Evolutionary conservation across 768 basidiomycete species (phyloP).

Genomic region (Nevesoporus exiguus): DNA sequence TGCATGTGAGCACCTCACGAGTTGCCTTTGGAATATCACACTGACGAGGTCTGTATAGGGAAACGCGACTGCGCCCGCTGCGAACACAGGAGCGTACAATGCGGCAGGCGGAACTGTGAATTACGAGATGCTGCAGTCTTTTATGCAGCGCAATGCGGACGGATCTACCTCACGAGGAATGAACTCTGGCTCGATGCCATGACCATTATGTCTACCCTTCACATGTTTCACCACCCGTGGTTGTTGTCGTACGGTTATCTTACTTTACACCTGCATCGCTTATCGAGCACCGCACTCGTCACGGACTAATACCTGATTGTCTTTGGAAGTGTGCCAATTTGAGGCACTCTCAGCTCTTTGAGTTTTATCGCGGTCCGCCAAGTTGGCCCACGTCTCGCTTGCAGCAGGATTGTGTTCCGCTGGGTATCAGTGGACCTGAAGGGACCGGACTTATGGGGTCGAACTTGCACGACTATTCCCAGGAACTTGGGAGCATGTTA

Average conservation of each 20-base stretch:
- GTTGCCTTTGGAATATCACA: neutral
- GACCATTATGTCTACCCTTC: no score
- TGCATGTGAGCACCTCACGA: slow-evolving; percentile 14
- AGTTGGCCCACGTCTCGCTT: slow-evolving; percentile 27
- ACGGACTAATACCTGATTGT: slow-evolving; percentile 7
- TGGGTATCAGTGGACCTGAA: no score
- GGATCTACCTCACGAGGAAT: slow-evolving; percentile 25
- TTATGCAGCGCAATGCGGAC: slow-evolving; percentile 40
- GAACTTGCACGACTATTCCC: no score
- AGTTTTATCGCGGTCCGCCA: slow-evolving; percentile 85
- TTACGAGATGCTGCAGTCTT: slow-evolving; percentile 44
- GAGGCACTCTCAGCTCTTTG: slow-evolving; percentile 65
- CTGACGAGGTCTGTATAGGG: slow-evolving; percentile 12
- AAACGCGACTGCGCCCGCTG: slow-evolving; percentile 5
- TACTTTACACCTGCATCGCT: slow-evolving; percentile 14
- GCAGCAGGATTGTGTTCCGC: no score
- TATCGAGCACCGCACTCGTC: neutral
- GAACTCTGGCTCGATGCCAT: slow-evolving; percentile 13
- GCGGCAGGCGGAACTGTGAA: slow-evolving; percentile 28
- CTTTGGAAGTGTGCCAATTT: slow-evolving; percentile 46
- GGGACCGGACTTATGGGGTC: no score
- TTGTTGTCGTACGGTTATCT: slow-evolving; percentile 1
- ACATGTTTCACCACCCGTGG: neutral
- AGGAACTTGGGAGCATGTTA: no score
- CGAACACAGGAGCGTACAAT: slow-evolving; percentile 23